Base-by-base conservation (phyloP, 2,329 filamentous ascomycete genomes). In the Calonectria pseudoturangicola region DNA sequence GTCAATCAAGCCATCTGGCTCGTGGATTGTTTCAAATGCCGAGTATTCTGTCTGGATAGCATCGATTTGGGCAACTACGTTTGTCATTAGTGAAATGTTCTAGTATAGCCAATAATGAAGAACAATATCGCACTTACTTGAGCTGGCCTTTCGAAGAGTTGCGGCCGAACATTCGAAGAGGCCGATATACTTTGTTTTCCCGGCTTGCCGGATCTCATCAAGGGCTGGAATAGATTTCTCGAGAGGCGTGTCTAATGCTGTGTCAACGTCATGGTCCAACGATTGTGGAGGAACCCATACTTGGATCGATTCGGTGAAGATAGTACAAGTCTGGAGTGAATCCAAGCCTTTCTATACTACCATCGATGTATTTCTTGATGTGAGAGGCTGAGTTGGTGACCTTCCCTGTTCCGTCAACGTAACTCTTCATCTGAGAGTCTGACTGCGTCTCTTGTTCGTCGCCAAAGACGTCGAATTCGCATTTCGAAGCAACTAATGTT, bases 131-230 rank as follows among this genome's bases (percentile, higher is more conserved):
- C 2, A 77, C 81, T 51, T 56, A 87, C 85, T 86, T 1, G 84
- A 84, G 66, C 86, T 85, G 0, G 86, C 87, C 69, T 85, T 86
- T 28, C 85, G 84, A 6, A 88, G 74, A 0, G 86, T 88, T 1
- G 78, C 78, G 0, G 86, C 85, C 2, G 86, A 88, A 72, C 86
- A 87, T 68, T 88, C 86, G 0, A 85, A 87, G 0, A 88, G 81
- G 16, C 86, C 87, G 62, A 88, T 88, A 65, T 87, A 87, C 77
- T 87, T 87, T 18, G 86, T 87, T 78, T 87, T 88, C 4, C 86
- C 86, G 0, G 83, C 83, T 67, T 83, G 84, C 47, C 86, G 85
- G 63, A 89, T 82, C 65, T 84, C 83, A 71, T 88, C 86, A 0
- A 89, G 83, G 0, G 86, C 85, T 0, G 83, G 72, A 39, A 89